A percentile compares a stretch with the other conserved stretches of the same genome.
These are phyloP conservation scores for Gliomastix tumulicola DNA, from an alignment of 2,329 filamentous ascomycete genomes.

Conservation along the genomic window DNA sequence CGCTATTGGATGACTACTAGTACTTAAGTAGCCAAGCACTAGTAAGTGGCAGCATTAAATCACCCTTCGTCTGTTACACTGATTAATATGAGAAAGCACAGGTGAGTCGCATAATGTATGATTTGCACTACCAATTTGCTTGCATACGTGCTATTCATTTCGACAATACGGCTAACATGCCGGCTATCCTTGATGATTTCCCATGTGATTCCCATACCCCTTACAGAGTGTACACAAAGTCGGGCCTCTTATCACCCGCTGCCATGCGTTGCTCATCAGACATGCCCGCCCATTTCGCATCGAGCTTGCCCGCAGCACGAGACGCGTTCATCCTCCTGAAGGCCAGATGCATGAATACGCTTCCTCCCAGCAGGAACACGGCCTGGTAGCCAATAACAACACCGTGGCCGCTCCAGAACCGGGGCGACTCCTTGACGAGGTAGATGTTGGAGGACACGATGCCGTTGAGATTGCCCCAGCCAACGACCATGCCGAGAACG, in stretches of 20 bases:
- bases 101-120: too few relatives aligned
- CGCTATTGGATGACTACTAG: too few relatives aligned
- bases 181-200: too few relatives aligned
- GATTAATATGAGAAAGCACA: too few relatives aligned
- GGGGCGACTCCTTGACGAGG: conserved; percentile 42
- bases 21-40: too few relatives aligned
- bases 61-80: too few relatives aligned
- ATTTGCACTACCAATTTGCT: too few relatives aligned
- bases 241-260: conserved; percentile 63
- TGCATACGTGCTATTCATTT: too few relatives aligned
- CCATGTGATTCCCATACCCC: too few relatives aligned
- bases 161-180: too few relatives aligned
- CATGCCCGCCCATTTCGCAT: conserved; percentile 60
- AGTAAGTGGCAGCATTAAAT: too few relatives aligned
- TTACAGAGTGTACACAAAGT: conserved; percentile 63
- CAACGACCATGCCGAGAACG: conserved; percentile 48
- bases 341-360: conserved; percentile 54
- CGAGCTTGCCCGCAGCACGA: conserved; percentile 54
- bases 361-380: conserved; percentile 63
- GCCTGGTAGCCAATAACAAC: conserved; percentile 68
- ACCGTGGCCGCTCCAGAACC: conserved; percentile 67
- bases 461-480: conserved; percentile 29
- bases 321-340: conserved; percentile 63
- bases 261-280: conserved; percentile 51
- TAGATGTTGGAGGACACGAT: conserved; percentile 67